phyloP scores from a whole-genome alignment of 257 asterid species.

The Solanum raphanifolium region DNA sequence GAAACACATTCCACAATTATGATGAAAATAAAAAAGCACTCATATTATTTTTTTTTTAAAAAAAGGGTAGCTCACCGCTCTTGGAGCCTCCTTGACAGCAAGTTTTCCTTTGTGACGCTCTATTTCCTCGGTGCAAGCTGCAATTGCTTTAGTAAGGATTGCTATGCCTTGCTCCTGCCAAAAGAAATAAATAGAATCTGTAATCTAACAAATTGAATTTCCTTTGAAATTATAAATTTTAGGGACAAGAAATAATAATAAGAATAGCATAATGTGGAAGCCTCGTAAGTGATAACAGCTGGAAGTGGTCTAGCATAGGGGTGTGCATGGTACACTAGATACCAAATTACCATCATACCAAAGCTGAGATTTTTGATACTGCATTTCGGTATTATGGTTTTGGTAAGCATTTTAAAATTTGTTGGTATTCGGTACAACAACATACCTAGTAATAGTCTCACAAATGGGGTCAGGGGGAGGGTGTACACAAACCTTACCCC shows the following conservation, averaged over 20 bases:
- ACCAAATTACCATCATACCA: neutral
- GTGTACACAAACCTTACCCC: neutral
- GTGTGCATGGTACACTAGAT: neutral
- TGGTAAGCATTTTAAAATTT: neutral
- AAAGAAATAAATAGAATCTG: neutral
- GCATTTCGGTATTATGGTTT: neutral
- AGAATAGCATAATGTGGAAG: neutral
- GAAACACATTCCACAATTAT: neutral
- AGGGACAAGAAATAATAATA: neutral
- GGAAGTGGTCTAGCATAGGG: neutral
- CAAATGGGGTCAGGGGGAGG: neutral
- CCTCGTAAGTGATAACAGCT: neutral
- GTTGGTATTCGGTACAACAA: neutral
- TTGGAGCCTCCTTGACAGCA: constrained; percentile 74
- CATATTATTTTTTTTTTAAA: neutral
- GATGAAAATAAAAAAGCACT: neutral
- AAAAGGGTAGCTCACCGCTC: constrained; percentile 56
- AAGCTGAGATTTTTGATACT: neutral
- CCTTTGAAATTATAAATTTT: neutral
- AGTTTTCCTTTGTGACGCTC: constrained; percentile 83
- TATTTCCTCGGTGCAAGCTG: constrained; percentile 73
- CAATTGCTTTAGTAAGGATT: constrained; percentile 69
- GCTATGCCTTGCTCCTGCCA: constrained; percentile 93
- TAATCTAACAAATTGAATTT: neutral
- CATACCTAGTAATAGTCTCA: neutral